Evolutionary conservation across 805 yeast species (phyloP).

Genomic region (Tetrapisispora taiwanensis): DNA sequence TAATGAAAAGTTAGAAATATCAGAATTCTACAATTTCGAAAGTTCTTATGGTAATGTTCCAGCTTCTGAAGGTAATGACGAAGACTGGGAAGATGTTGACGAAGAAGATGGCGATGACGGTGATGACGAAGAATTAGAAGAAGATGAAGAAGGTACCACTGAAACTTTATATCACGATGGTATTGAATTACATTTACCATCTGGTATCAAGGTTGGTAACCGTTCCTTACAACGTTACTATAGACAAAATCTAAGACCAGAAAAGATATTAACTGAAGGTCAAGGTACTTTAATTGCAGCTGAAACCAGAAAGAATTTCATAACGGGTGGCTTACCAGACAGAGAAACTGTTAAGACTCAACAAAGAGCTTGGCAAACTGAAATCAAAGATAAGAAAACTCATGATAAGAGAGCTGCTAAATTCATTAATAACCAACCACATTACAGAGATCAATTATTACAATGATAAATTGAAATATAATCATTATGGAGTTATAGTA

Average conservation of each 20-base stretch:
- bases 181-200: constrained; percentile 66
- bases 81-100: constrained; percentile 29
- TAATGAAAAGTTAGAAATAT: constrained; percentile 74
- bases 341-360: constrained; percentile 38
- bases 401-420: constrained; percentile 55
- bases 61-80: constrained; percentile 4
- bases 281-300: constrained; percentile 82
- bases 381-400: constrained; percentile 41
- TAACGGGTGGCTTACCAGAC: constrained; percentile 25
- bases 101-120: constrained; percentile 19
- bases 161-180: constrained; percentile 49
- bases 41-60: constrained; percentile 43
- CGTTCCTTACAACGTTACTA: constrained; percentile 70
- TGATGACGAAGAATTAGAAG: constrained; percentile 23
- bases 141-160: constrained; percentile 28
- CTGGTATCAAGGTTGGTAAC: constrained; percentile 81
- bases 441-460: constrained; percentile 72
- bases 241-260: constrained; percentile 62
- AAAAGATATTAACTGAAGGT: constrained; percentile 53
- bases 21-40: constrained; percentile 84
- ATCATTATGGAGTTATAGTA: no score
- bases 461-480: constrained; percentile 21
- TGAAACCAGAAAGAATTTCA: constrained; percentile 47
- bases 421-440: constrained; percentile 78
- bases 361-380: constrained; percentile 64